Conservation (phyloP, 2,329 filamentous ascomycete genomes). For the Botrytis galanthina region DNA sequence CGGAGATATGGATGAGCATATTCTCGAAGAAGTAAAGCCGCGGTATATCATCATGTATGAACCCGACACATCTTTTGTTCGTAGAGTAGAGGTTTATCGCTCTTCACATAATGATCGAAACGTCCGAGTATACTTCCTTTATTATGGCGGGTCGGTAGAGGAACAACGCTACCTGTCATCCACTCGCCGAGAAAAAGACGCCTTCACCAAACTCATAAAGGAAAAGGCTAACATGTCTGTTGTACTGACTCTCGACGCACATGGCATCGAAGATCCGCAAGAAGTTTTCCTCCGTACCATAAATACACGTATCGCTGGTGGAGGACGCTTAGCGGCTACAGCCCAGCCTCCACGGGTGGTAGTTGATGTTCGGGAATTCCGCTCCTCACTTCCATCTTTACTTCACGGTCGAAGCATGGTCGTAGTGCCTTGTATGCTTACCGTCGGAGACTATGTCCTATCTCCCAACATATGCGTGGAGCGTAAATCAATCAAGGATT, state of each 20-base stretch:
- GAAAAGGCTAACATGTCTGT: conserved; percentile 92
- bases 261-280: conserved; percentile 74
- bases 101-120: conserved; percentile 88
- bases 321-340: conserved; percentile 79
- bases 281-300: conserved; percentile 91
- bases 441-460: conserved; percentile 93
- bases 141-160: conserved; percentile 91
- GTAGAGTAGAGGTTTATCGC: conserved; percentile 90
- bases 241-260: conserved; percentile 71
- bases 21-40: conserved; percentile 91
- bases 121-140: conserved; percentile 93
- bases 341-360: conserved; percentile 86
- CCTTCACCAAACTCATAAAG: conserved; percentile 91
- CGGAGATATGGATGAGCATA: conserved; percentile 90
- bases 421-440: conserved; percentile 91
- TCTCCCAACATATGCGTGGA: conserved; percentile 90
- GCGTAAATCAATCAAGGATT: conserved; percentile 86
- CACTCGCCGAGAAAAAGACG: conserved; percentile 92
- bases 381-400: conserved; percentile 86
- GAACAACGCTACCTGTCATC: conserved; percentile 89
- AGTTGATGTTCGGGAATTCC: conserved; percentile 94
- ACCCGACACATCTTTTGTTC: conserved; percentile 89
- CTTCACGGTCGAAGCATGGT: conserved; percentile 86
- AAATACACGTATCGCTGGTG: conserved; percentile 94
- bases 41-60: conserved; percentile 99